These are phyloP conservation scores for Funneliformis caledonium DNA, from an alignment of 371 early-diverging fungal species.

Conservation along the genomic window DNA sequence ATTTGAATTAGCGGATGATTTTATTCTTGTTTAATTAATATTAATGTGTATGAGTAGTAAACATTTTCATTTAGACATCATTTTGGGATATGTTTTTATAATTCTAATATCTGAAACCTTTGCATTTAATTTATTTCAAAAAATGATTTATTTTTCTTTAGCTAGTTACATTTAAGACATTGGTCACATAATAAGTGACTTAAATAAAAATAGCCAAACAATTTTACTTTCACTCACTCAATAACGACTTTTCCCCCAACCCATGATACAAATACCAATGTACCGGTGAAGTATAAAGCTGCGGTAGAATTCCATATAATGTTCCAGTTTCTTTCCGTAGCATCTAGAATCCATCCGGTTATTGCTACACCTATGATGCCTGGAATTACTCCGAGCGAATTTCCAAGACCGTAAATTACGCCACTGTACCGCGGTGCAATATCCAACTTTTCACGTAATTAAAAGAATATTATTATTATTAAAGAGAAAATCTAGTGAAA, in stretches of 20 bases:
- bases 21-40: neutral
- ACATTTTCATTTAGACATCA: neutral
- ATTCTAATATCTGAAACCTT: neutral
- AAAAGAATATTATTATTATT: neutral
- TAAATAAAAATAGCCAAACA: no score
- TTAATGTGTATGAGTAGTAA: neutral
- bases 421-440: constrained; percentile 49
- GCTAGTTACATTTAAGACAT: no score
- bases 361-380: constrained; percentile 45
- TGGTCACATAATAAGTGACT: no score
- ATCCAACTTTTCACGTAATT: constrained; percentile 43
- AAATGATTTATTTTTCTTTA: no score
- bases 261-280: constrained; percentile 6
- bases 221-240: neutral
- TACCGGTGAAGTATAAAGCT: constrained; percentile 44
- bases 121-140: neutral
- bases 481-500: neutral
- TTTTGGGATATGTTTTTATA: no score
- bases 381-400: constrained; percentile 47
- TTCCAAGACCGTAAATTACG: constrained; percentile 48
- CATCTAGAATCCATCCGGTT: constrained; percentile 45
- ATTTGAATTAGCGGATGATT: constrained; percentile 9
- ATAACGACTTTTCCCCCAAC: constrained; percentile 22
- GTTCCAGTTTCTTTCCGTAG: constrained; percentile 40
- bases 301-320: constrained; percentile 45